phyloP scores from a whole-genome alignment of 768 basidiomycete genomes.

The Strobilomyces echinocephalus region DNA sequence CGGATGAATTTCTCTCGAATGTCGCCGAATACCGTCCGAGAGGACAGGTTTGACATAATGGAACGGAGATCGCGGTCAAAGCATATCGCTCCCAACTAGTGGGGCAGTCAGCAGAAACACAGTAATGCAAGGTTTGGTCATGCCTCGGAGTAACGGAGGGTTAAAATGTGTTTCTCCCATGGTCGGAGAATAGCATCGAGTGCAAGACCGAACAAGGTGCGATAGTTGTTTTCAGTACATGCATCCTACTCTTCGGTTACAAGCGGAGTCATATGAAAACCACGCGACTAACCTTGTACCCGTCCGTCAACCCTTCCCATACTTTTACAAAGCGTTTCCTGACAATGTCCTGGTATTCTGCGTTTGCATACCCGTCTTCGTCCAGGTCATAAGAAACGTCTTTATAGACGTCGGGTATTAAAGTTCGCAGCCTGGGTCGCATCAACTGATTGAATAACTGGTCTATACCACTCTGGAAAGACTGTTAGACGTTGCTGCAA shows the following conservation, averaged over 20 bases:
- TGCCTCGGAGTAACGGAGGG: conserved; percentile 86
- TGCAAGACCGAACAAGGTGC: conserved; percentile 76
- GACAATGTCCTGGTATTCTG: conserved; percentile 82
- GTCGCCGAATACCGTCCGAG: conserved; percentile 87
- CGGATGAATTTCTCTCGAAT: conserved; percentile 88
- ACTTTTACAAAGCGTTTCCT: conserved; percentile 85
- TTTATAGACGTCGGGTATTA: conserved; percentile 85
- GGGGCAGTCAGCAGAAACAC: conserved; percentile 1
- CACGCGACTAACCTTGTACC: conserved; percentile 64
- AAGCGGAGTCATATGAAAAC: not conserved
- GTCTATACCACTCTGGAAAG: conserved; percentile 70
- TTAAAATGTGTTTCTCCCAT: conserved; percentile 86
- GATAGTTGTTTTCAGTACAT: conserved; percentile 86
- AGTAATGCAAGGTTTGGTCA: conserved; percentile 10
- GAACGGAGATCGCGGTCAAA: conserved; percentile 91
- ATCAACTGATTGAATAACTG: conserved; percentile 94
- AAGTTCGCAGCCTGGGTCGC: conserved; percentile 77
- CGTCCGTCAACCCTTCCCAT: conserved; percentile 84
- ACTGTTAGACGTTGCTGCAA: conserved; percentile 2
- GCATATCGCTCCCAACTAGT: conserved; percentile 88
- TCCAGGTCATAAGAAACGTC: conserved; percentile 86
- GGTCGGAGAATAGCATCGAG: conserved; percentile 88
- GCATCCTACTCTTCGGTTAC: conserved; percentile 50
- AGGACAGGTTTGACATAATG: conserved; percentile 75
- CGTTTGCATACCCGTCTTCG: conserved; percentile 77